These are phyloP conservation scores for Podaxis carcinomalis DNA, from an alignment of 768 basidiomycete species.

Conservation along the genomic window DNA sequence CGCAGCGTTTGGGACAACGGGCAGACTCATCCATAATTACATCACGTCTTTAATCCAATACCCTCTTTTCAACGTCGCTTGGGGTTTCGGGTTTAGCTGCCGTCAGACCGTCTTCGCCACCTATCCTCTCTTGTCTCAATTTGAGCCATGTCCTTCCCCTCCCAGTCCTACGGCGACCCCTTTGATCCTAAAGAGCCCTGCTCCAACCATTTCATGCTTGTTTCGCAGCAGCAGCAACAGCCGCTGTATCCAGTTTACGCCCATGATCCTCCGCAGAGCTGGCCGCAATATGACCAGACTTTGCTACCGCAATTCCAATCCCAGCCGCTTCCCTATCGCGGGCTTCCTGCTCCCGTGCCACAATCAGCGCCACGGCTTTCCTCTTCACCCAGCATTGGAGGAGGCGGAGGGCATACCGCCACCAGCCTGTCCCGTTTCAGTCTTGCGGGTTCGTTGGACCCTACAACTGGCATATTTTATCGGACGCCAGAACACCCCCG, in stretches of 20 bases:
- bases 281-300: constrained; percentile 24
- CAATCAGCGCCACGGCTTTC: constrained; percentile 26
- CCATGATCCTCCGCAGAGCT: constrained; percentile 19
- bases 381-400: constrained; percentile 19
- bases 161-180: constrained; percentile 4
- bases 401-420: constrained; percentile 11
- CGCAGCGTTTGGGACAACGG: constrained; percentile 2
- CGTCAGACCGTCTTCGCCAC: not conserved
- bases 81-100: constrained; percentile 1
- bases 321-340: constrained; percentile 14
- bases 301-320: constrained; percentile 13
- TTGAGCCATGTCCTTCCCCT: constrained; percentile 8
- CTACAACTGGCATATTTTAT: constrained; percentile 62
- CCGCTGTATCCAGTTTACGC: not conserved
- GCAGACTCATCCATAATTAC: constrained; percentile 10
- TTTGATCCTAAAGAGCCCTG: not conserved
- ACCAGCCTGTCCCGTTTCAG: constrained; percentile 8
- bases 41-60: constrained; percentile 11
- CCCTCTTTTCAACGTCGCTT: constrained; percentile 8
- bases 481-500: constrained; percentile 60
- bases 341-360: constrained; percentile 19
- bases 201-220: not conserved
- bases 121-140: not conserved
- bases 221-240: constrained; percentile 1
- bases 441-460: constrained; percentile 60